A percentile compares a stretch with the other conserved stretches of the same genome.
Evolutionary conservation across 306 rosid genomes (phyloP).

Genomic region (Mucuna pruriens): DNA sequence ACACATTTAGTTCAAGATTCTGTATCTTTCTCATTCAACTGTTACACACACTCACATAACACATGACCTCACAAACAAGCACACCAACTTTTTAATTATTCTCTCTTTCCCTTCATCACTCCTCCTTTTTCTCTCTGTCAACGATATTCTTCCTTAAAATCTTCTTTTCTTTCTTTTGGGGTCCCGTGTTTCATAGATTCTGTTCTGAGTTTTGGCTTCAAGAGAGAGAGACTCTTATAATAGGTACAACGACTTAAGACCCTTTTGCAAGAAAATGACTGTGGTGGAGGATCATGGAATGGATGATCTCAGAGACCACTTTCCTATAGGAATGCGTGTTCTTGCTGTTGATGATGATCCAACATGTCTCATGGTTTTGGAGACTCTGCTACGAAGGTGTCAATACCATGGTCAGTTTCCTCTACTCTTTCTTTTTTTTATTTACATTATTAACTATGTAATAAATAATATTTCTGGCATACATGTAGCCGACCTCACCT

Average conservation of each 20-base stretch:
- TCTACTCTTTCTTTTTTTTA: neutral
- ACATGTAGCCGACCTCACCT: too few relatives aligned
- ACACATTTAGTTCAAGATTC: conserved; percentile 40
- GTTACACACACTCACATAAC: neutral
- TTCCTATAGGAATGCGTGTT: conserved; percentile 93
- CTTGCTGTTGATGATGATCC: conserved; percentile 96
- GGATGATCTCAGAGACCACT: conserved; percentile 62
- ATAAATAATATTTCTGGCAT: too few relatives aligned
- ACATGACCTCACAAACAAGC: neutral
- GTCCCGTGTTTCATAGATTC: conserved; percentile 30
- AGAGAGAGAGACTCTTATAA: neutral
- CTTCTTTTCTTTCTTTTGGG: neutral
- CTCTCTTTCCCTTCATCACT: conserved; percentile 7
- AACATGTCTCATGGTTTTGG: conserved; percentile 77
- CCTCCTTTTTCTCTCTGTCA: conserved; percentile 30
- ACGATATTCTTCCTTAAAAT: conserved; percentile 38
- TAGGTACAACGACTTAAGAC: neutral
- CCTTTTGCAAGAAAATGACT: conserved; percentile 50
- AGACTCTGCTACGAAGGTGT: conserved; percentile 76
- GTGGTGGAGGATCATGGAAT: conserved; percentile 39
- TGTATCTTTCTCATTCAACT: conserved; percentile 29
- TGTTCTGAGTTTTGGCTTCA: conserved; percentile 39
- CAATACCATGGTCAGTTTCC: conserved; percentile 74
- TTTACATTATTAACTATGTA: neutral
- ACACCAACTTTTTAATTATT: neutral